Evolutionary conservation across 257 asterid genomes (phyloP), one percentile per base, ranked within the genome.

Genomic region (Thymus quinquecostatus): DNA sequence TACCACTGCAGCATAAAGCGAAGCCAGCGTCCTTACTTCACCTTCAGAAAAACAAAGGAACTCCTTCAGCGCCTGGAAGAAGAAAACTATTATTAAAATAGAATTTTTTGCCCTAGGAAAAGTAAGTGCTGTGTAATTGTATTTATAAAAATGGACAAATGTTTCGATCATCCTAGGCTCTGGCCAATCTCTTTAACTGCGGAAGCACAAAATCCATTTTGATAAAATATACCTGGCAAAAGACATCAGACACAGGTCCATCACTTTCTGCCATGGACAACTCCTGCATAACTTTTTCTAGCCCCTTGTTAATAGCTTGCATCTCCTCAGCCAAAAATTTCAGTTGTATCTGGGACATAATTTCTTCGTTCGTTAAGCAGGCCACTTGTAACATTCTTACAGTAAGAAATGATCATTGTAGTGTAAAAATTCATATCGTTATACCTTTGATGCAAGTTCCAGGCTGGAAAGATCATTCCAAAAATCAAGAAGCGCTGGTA

Each of bases 221-320:
- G 30, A 10, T 67, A 59, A 47, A 43, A 58, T 67, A 55, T 85
- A 92, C 98, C 97, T 87, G 81, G 75, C 86, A 81, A 41, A 92
- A 92, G 29, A 79, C 71, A 55, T 86, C 95, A 34, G 96, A 92
- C 76, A 88, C 87, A 34, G 86, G 84, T 65, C 98, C 98, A 71
- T 92, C 98, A 47, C 80, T 86, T 79, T 90, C 97, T 62, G 95
- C 84, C 90, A 83, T 78, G 81, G 98, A 83, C 75, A 92, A 71
- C 79, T 92, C 98, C 80, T 92, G 97, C 75, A 87, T 82, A 71
- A 92, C 87, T 75, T 88, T 92, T 80, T 92, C 97, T 30, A 92
- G 90, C 32, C 98, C 98, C 87, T 92, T 92, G 86, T 82, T 92
- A 78, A 92, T 81, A 60, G 96, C 90, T 86, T 92, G 97, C 98